Percentiles rank a stretch among this genome's conserved stretches.
phyloP scores from a whole-genome alignment of 2,329 filamentous ascomycete species.

The Scytalidium sp. region DNA sequence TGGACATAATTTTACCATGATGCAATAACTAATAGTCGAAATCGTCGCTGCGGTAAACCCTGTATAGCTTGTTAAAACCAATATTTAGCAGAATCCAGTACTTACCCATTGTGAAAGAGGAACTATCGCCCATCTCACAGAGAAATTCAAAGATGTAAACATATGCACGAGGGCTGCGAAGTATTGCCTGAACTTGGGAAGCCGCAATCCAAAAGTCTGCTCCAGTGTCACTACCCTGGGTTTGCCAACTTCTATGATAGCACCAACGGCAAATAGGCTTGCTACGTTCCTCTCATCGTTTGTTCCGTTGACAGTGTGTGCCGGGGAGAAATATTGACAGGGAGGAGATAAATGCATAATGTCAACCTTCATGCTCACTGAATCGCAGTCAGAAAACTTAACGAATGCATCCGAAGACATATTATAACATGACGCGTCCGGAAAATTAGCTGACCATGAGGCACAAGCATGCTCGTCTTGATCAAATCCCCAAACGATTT shows the following conservation, averaged over 20 bases:
- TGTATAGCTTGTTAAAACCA: conserved; percentile 6
- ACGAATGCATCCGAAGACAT: conserved; percentile 42
- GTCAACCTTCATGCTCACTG: conserved; percentile 49
- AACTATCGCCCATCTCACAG: conserved; percentile 65
- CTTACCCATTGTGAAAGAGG: conserved; percentile 43
- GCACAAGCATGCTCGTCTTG: conserved; percentile 30
- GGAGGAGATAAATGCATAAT: conserved; percentile 74
- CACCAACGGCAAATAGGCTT: conserved; percentile 48
- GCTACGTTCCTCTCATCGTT: conserved; percentile 68
- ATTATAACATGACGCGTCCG: conserved; percentile 41
- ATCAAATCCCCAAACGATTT: conserved; percentile 61
- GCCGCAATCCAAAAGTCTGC: conserved; percentile 69
- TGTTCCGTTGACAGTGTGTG: conserved; percentile 57
- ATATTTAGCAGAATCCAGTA: background rate
- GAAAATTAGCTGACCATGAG: conserved; percentile 24
- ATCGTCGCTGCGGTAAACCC: conserved; percentile 23
- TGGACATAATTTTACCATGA: conserved; percentile 28
- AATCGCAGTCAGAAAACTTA: conserved; percentile 1
- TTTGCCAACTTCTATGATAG: conserved; percentile 53
- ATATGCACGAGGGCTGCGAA: conserved; percentile 60
- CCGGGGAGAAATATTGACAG: conserved; percentile 73
- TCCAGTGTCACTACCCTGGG: conserved; percentile 76
- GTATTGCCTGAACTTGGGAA: conserved; percentile 47
- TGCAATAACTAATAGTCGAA: conserved; percentile 54
- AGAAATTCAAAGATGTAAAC: conserved; percentile 65